phyloP scores from a whole-genome alignment of 1,284 basidiomycete species.

The Cryptococcus hybrid region DNA sequence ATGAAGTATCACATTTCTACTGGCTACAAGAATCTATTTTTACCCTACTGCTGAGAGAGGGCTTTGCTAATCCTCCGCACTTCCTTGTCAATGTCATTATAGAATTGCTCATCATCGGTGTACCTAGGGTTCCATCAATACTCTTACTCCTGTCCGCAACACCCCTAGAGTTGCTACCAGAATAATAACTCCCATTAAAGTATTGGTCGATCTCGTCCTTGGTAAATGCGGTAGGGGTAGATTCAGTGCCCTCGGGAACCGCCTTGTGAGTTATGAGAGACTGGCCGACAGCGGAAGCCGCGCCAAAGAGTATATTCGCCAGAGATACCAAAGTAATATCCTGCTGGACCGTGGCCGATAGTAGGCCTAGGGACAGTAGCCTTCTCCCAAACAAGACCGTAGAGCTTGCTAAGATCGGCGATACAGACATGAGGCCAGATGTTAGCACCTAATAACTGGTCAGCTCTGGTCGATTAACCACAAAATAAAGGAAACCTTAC shows the following conservation, averaged over 20 bases:
- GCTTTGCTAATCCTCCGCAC: constrained; percentile 19
- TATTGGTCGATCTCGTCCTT: constrained; percentile 46
- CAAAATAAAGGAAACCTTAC: constrained; percentile 12
- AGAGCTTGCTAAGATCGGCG: constrained; percentile 32
- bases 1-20: background rate
- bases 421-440: constrained; percentile 38
- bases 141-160: constrained; percentile 55
- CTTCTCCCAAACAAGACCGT: constrained; percentile 28
- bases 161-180: constrained; percentile 60
- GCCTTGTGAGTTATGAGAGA: constrained; percentile 29
- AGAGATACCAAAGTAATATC: constrained; percentile 46
- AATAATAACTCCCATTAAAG: constrained; percentile 44
- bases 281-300: constrained; percentile 36
- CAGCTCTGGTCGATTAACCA: background rate
- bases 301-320: constrained; percentile 45
- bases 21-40: background rate
- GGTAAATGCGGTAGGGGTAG: constrained; percentile 35
- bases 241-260: constrained; percentile 11
- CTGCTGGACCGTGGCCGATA: constrained; percentile 39
- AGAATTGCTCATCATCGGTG: constrained; percentile 28
- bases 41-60: constrained; percentile 15
- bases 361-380: constrained; percentile 16
- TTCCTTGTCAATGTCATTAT: constrained; percentile 22
- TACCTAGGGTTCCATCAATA: constrained; percentile 51
- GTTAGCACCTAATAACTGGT: constrained; percentile 26